phyloP scores from a whole-genome alignment of 164 flowering plant species.

The Umbilicus rupestris region DNA sequence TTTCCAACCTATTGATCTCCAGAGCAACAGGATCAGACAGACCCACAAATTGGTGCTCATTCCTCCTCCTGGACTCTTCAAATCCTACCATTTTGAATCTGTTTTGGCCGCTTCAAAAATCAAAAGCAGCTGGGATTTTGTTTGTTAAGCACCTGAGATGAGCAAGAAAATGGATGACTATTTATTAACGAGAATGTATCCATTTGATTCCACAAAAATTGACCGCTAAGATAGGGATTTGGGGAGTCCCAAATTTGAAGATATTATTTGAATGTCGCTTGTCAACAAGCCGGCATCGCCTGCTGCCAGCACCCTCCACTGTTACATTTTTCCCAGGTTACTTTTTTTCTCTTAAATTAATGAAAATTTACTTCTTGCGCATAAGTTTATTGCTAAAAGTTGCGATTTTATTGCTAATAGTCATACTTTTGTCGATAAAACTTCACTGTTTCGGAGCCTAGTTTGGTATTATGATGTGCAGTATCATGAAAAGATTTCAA shows the following conservation, averaged over 20 bases:
- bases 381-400: too few species aligned
- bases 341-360: neutral
- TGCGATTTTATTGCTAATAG: too few species aligned
- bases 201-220: constrained; percentile 35
- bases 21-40: constrained; percentile 55
- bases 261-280: neutral
- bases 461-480: too few species aligned
- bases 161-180: constrained; percentile 8
- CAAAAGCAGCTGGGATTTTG: neutral
- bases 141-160: constrained; percentile 10
- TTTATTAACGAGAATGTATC: constrained; percentile 17
- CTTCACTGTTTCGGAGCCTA: too few species aligned
- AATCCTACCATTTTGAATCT: constrained; percentile 27
- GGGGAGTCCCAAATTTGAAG: neutral
- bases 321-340: neutral
- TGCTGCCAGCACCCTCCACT: constrained; percentile 3
- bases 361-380: too few species aligned
- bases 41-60: constrained; percentile 23
- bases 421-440: too few species aligned
- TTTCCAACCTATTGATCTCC: constrained; percentile 68
- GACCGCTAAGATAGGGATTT: constrained; percentile 42
- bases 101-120: constrained; percentile 9
- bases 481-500: too few species aligned
- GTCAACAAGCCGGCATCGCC: constrained; percentile 7
- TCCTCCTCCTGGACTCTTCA: constrained; percentile 24